A percentile compares a stretch with the other conserved stretches of the same genome.
Conservation (phyloP, 2,329 filamentous ascomycete species). For the Sporothrix euskadiensis region DNA sequence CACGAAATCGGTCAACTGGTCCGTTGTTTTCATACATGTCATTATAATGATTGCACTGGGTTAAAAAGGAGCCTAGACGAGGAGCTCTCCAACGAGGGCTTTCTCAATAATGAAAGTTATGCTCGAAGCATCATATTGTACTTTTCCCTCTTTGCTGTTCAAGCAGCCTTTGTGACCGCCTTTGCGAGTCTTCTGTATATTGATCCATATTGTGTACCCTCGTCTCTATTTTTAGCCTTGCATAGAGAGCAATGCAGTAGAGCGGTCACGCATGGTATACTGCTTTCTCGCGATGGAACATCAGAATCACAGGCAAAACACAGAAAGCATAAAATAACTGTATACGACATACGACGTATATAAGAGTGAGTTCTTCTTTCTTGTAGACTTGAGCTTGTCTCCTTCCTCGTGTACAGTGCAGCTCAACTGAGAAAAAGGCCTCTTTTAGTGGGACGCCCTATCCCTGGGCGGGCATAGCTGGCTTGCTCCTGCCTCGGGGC, state of each 20-base stretch:
- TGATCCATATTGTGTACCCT: neutral
- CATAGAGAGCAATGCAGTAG: neutral
- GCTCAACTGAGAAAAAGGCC: neutral
- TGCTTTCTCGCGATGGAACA: neutral
- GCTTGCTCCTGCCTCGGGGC: neutral
- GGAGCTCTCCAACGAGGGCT: neutral
- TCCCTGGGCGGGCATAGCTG: neutral
- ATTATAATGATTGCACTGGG: neutral
- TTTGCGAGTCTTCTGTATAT: neutral
- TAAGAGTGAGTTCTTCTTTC: neutral
- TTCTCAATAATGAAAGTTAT: neutral
- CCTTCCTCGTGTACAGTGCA: neutral
- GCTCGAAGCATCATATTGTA: neutral
- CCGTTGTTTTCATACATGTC: too few relatives aligned
- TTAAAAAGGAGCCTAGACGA: neutral
- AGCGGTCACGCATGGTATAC: neutral
- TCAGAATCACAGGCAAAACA: neutral
- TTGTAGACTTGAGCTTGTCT: neutral
- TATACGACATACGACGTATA: too few relatives aligned
- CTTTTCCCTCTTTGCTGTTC: too few relatives aligned
- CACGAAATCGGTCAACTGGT: too few relatives aligned
- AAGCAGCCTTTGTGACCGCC: too few relatives aligned
- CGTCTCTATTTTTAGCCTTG: neutral
- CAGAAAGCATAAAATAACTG: neutral
- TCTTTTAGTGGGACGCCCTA: neutral